Percentiles rank a stretch among this genome's conserved stretches.
Evolutionary conservation across 2,329 filamentous ascomycete genomes (phyloP).

Genomic region (Epichloe sibirici): DNA sequence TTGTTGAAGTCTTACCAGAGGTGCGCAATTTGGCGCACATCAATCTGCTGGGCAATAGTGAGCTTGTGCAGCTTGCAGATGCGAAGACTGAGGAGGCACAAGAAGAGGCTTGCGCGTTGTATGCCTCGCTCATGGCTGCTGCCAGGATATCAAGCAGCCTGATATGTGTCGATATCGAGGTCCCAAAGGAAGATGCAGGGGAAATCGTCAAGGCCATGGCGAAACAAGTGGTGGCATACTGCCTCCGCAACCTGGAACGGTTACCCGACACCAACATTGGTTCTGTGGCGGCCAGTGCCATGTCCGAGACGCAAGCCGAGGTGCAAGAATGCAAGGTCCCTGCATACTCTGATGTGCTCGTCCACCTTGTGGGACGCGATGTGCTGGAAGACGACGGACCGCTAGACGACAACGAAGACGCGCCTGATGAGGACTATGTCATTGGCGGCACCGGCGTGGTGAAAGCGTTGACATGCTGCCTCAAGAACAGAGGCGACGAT

Average conservation of each 20-base stretch:
- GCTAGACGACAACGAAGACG: slow-evolving; percentile 52
- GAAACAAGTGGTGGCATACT: slow-evolving; percentile 91
- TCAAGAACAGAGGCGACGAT: slow-evolving; percentile 63
- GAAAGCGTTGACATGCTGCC: slow-evolving; percentile 81
- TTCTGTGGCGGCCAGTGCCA: slow-evolving; percentile 30
- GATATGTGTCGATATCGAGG: slow-evolving; percentile 83
- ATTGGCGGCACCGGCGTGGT: slow-evolving; percentile 92
- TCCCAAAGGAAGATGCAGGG: slow-evolving; percentile 67
- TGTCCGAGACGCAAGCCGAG: slow-evolving; percentile 25
- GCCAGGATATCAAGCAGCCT: slow-evolving; percentile 72
- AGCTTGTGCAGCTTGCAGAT: slow-evolving; percentile 56
- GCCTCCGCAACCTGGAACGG: slow-evolving; percentile 78
- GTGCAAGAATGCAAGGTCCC: slow-evolving; percentile 17
- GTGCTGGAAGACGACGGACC: slow-evolving; percentile 33
- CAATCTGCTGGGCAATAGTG: slow-evolving; percentile 71
- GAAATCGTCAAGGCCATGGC: slow-evolving; percentile 87
- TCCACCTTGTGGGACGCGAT: slow-evolving; percentile 72
- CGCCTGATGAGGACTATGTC: slow-evolving; percentile 87
- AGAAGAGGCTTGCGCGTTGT: slow-evolving; percentile 88
- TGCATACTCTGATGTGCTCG: slow-evolving; percentile 64
- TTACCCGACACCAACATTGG: slow-evolving; percentile 54
- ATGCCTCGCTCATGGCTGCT: slow-evolving; percentile 81
- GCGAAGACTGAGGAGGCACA: slow-evolving; percentile 68
- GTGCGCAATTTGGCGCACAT: slow-evolving; percentile 71
- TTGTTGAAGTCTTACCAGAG: slow-evolving; percentile 85